These are phyloP conservation scores for Diatrype stigma DNA, from an alignment of 2,329 filamentous ascomycete genomes.

Conservation along the genomic window DNA sequence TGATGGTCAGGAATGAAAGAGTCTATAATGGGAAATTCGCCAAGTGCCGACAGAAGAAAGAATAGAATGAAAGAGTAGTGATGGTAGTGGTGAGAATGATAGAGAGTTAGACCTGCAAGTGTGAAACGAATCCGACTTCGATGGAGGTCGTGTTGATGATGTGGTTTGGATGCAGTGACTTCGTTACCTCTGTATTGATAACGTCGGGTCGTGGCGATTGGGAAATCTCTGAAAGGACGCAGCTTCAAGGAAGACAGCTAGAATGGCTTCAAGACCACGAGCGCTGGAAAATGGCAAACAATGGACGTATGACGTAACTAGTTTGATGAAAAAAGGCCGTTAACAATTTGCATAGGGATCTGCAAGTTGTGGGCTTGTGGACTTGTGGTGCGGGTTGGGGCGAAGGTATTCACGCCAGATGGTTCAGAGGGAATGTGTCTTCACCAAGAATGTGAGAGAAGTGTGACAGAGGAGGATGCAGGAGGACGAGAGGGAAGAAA, in stretches of 20 bases:
- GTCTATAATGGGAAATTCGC: not conserved
- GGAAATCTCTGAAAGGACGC: not conserved
- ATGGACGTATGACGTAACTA: not conserved
- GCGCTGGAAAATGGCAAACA: not conserved
- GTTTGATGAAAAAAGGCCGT: not conserved
- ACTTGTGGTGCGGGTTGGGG: not conserved
- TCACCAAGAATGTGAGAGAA: not conserved
- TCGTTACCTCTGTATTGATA: no score
- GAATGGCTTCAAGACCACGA: not conserved
- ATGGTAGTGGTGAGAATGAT: not conserved
- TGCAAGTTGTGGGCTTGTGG: no score
- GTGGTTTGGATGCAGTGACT: not conserved
- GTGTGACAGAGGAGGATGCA: not conserved
- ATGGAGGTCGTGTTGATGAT: not conserved
- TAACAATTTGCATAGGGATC: not conserved
- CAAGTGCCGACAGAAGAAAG: no score
- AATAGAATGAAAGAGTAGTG: no score
- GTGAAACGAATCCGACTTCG: not conserved
- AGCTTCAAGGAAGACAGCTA: not conserved
- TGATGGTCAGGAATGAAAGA: constrained; percentile 1
- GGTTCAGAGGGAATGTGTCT: not conserved
- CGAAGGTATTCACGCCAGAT: not conserved
- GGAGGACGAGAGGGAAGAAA: not conserved
- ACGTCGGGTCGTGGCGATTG: no score
- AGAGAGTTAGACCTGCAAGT: not conserved